phyloP scores from a whole-genome alignment of 2,329 filamentous ascomycete species.

The Fusarium succisae region DNA sequence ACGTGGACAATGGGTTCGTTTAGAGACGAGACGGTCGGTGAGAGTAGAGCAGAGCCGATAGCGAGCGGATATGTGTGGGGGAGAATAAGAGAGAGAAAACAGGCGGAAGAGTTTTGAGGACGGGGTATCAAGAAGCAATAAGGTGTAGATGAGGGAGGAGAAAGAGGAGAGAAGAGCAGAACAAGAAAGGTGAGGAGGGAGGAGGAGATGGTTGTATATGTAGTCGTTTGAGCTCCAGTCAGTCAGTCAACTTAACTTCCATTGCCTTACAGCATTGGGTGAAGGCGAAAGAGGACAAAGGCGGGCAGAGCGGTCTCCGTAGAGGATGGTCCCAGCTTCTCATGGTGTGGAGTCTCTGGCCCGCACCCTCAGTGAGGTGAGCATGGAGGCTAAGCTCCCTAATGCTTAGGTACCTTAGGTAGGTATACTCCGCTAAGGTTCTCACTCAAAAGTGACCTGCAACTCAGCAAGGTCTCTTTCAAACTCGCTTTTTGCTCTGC shows the following conservation, averaged over 20 bases:
- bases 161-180: conserved; percentile 38
- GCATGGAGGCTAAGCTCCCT: conserved; percentile 18
- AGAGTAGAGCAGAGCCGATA: conserved; percentile 29
- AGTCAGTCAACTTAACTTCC: not conserved
- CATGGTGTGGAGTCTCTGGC: conserved; percentile 22
- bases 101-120: conserved; percentile 24
- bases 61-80: conserved; percentile 30
- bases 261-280: not conserved
- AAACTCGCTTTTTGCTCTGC: not conserved
- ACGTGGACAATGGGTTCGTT: conserved; percentile 28
- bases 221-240: conserved; percentile 31
- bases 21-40: conserved; percentile 20
- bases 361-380: conserved; percentile 11
- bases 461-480: not conserved
- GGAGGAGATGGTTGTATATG: conserved; percentile 41
- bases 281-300: conserved; percentile 8
- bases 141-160: conserved; percentile 36
- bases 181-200: conserved; percentile 26
- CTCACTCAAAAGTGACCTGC: not conserved
- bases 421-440: not conserved
- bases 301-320: conserved; percentile 32
- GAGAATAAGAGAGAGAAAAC: conserved; percentile 10
- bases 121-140: conserved; percentile 45
- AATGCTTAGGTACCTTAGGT: conserved; percentile 4
- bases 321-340: conserved; percentile 29